Base-by-base conservation (phyloP, 495 filamentous ascomycete species). In the Aspergillus campestris region DNA sequence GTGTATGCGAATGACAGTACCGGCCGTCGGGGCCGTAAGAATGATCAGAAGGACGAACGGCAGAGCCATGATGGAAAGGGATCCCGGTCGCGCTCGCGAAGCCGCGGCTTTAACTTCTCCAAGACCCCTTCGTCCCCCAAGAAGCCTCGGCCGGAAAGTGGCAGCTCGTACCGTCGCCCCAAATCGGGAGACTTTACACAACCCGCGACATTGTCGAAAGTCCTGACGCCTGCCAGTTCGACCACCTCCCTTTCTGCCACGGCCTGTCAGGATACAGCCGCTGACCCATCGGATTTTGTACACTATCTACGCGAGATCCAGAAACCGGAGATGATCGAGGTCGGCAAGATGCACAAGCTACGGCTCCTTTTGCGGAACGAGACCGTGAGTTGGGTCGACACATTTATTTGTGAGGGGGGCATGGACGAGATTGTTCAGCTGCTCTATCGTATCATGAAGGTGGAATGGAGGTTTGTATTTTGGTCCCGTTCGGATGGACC, bases 291-390 rank as follows among this genome's bases (percentile, higher is more conserved):
- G 14, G 89, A 96, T 51, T 95, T 88, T 61, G 84, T 95, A 30
- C 65, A 73, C 10, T 94, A 94, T 59, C 59, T 95, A 53, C 71
- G 77, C 46, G 85, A 86, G 62, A 81, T 85, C 31, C 81, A 80
- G 48, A 80, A 85, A 60, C 88, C 89, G 1, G 77, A 94, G 56
- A 68, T 80, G 43, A 79, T 96, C 3, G 91, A 97, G 56, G 85
- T 96, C n/a, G 88, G 89, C 8, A 87, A 86, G 50, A 63, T 98
- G 8, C 94, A 98, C 62, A 98, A 98, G 63, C 75, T 98, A 14
- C 82, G 91, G 6, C 72, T 95, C 38, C 71, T 97, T 8, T 73
- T 97, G 31, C 84, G 92, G 7, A 96, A 96, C 58, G 92, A 98
- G 69, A 92, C 89, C 3, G 84, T 98, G 3, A 78, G 81, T 12